A percentile compares a stretch with the other conserved stretches of the same genome.
phyloP scores from a whole-genome alignment of 2,329 filamentous ascomycete genomes.

The Exophiala calicioides region DNA sequence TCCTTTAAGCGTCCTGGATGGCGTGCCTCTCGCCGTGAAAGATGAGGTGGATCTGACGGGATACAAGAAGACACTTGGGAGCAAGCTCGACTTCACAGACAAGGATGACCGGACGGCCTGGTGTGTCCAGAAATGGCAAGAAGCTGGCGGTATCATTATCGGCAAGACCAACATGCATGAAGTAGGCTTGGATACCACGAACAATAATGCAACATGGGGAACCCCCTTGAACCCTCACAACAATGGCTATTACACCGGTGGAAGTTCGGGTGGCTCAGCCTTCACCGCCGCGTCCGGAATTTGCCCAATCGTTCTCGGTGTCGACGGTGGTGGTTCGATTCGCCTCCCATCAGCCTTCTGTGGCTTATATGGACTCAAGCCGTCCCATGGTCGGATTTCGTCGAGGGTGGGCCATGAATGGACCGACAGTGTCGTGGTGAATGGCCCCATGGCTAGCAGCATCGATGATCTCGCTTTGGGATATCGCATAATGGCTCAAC shows the following conservation, averaged over 20 bases:
- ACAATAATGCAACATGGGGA: conserved; percentile 74
- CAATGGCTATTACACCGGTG: conserved; percentile 73
- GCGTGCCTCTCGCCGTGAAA: conserved; percentile 80
- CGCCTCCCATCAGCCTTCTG: conserved; percentile 75
- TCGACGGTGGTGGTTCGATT: conserved; percentile 74
- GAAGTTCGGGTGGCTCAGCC: conserved; percentile 74
- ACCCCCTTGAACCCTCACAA: conserved; percentile 80
- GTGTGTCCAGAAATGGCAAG: conserved; percentile 70
- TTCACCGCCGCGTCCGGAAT: conserved; percentile 71
- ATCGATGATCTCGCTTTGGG: conserved; percentile 76
- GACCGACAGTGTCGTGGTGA: conserved; percentile 64
- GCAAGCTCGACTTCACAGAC: conserved; percentile 59
- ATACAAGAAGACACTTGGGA: conserved; percentile 67
- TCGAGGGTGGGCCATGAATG: conserved; percentile 59
- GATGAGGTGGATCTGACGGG: conserved; percentile 74
- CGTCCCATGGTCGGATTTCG: conserved; percentile 67
- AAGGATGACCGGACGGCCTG: conserved; percentile 58
- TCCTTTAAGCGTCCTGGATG: conserved; percentile 71
- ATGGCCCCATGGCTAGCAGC: conserved; percentile 73
- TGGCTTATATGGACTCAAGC: conserved; percentile 79
- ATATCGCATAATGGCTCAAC: conserved; percentile 77
- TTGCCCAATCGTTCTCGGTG: conserved; percentile 73
- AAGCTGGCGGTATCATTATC: conserved; percentile 72
- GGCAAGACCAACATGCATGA: conserved; percentile 82
- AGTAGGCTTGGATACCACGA: conserved; percentile 76